Conservation (phyloP, 2,329 filamentous ascomycete species). For the Botrytis squamosa region DNA sequence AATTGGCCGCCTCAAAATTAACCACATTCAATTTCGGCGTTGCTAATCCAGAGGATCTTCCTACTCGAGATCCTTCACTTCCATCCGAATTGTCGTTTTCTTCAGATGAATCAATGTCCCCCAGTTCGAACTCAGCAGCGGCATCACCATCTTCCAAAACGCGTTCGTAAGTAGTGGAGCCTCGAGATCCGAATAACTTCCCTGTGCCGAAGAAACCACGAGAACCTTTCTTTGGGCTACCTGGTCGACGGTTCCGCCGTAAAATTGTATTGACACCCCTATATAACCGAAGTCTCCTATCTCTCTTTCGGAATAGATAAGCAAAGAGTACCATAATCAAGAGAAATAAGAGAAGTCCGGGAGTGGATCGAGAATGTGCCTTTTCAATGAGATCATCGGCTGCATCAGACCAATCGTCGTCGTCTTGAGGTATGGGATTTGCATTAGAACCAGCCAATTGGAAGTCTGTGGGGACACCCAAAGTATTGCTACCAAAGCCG, state of each 20-base stretch:
- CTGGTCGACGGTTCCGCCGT: conserved; percentile 46
- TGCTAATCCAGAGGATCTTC: conserved; percentile 63
- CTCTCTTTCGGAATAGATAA: conserved; percentile 77
- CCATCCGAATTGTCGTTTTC: conserved; percentile 64
- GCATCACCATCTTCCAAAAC: conserved; percentile 78
- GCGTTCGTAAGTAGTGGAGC: conserved; percentile 68
- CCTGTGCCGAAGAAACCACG: conserved; percentile 52
- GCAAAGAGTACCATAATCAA: conserved; percentile 66
- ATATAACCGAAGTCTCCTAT: conserved; percentile 64
- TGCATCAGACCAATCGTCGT: conserved; percentile 55
- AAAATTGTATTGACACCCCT: conserved; percentile 50
- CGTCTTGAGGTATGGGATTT: conserved; percentile 40
- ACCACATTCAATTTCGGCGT: conserved; percentile 61
- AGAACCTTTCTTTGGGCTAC: conserved; percentile 48
- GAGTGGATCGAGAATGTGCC: conserved; percentile 65
- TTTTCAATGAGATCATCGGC: conserved; percentile 62
- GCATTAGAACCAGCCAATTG: conserved; percentile 69
- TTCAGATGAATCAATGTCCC: conserved; percentile 58
- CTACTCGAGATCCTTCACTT: conserved; percentile 55
- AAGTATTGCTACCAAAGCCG: conserved; percentile 84
- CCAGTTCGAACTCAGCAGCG: conserved; percentile 73
- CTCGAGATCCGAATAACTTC: conserved; percentile 64
- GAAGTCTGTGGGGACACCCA: conserved; percentile 68
- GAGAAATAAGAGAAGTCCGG: conserved; percentile 75
- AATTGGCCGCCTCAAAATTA: conserved; percentile 46